phyloP scores from a whole-genome alignment of 164 flowering plant genomes.

The Litsea cubeba region DNA sequence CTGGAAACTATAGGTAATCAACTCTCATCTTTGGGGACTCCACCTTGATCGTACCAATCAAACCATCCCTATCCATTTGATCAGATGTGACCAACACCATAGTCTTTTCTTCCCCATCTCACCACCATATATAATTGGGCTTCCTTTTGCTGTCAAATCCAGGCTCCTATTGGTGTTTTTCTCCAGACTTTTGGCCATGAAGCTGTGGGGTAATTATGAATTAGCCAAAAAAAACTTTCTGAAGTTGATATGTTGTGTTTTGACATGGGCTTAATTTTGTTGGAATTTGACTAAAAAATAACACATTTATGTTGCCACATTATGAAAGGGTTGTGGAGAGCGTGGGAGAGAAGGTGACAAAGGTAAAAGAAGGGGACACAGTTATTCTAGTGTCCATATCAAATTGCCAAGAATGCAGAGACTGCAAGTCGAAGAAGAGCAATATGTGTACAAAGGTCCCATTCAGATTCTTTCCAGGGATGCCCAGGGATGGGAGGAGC shows the following conservation, averaged over 20 bases:
- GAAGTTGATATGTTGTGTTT: no score
- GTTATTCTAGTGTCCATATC: constrained; percentile 49
- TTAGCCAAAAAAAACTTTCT: no score
- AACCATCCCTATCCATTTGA: no score
- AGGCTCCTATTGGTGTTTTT: constrained; percentile 32
- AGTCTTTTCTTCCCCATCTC: no score
- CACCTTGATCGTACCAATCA: no score
- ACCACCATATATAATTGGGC: neutral
- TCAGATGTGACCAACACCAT: no score
- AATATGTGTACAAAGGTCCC: constrained; percentile 39
- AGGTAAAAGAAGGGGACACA: constrained; percentile 48
- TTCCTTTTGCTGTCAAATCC: neutral
- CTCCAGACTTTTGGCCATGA: constrained; percentile 69
- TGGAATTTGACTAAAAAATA: no score
- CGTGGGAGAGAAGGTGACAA: constrained; percentile 56
- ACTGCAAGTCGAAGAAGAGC: constrained; percentile 49
- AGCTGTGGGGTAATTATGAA: constrained; percentile 50
- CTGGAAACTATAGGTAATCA: constrained; percentile 35
- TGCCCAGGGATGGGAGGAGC: constrained; percentile 43
- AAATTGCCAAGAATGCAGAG: constrained; percentile 51
- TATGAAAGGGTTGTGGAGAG: constrained; percentile 56
- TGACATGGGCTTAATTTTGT: no score
- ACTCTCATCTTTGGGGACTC: neutral
- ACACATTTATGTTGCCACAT: no score
- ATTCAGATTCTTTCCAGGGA: constrained; percentile 1